Conservation (phyloP, 768 basidiomycete genomes). For the Multifurca ochricompacta region DNA sequence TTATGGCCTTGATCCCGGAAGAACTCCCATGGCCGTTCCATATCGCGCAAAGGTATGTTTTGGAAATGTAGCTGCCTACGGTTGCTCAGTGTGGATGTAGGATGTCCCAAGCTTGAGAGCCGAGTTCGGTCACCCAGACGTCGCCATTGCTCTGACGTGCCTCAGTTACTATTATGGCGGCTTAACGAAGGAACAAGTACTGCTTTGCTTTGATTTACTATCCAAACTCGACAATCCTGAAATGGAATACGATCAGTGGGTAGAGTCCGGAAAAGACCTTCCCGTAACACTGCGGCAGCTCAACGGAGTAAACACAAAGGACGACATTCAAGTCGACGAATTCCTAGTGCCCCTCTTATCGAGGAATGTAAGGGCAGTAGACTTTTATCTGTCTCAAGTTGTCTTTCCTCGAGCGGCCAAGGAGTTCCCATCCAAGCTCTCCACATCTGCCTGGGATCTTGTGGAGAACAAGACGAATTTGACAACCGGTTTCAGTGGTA, state of each 20-base stretch:
- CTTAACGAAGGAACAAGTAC: slow-evolving; percentile 33
- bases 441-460: slow-evolving; percentile 47
- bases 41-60: slow-evolving; percentile 35
- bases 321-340: slow-evolving; percentile 27
- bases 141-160: slow-evolving; percentile 38
- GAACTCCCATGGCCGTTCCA: slow-evolving; percentile 44
- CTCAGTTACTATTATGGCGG: slow-evolving; percentile 45
- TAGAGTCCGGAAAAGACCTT: slow-evolving; percentile 20
- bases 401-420: slow-evolving; percentile 47
- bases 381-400: slow-evolving; percentile 39
- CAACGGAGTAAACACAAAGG: slow-evolving; percentile 38
- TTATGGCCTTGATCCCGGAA: slow-evolving; percentile 37
- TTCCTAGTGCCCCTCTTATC: slow-evolving; percentile 31
- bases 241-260: slow-evolving; percentile 37
- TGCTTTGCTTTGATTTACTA: slow-evolving; percentile 32
- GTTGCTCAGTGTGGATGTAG: slow-evolving; percentile 17
- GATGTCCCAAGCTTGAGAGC: slow-evolving; percentile 39
- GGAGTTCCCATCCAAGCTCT: slow-evolving; percentile 40
- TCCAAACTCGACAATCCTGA: slow-evolving; percentile 35
- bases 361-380: slow-evolving; percentile 32
- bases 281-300: slow-evolving; percentile 28
- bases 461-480: slow-evolving; percentile 31
- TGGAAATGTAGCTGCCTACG: neutral
- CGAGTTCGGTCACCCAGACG: slow-evolving; percentile 48
- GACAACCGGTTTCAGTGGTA: slow-evolving; percentile 49